Conservation (phyloP, 2,329 filamentous ascomycete species). For the Nannizziopsis arthrosporioides region DNA sequence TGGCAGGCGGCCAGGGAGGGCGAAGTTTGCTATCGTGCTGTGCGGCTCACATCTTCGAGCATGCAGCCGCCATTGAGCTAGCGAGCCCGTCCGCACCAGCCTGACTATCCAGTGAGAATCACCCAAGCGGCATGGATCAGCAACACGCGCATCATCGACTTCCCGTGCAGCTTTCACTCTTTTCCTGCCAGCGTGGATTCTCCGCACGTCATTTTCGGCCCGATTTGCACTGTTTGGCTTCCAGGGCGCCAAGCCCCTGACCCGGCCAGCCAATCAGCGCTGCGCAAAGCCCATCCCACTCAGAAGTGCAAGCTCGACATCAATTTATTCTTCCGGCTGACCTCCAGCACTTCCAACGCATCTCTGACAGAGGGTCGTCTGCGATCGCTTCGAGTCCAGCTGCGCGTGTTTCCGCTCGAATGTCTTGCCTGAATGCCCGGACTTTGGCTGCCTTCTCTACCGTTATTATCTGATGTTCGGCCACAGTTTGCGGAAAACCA, state of each 20-base stretch:
- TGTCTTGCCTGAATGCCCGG: neutral
- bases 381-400: neutral
- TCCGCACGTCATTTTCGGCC: neutral
- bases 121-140: neutral
- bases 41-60: conserved; percentile 1
- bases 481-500: conserved; percentile 9
- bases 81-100: neutral
- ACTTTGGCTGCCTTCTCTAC: neutral
- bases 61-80: neutral
- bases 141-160: neutral
- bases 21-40: neutral
- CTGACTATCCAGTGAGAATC: neutral
- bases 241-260: neutral
- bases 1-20: no score
- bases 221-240: neutral
- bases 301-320: conserved; percentile 6
- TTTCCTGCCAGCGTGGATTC: neutral
- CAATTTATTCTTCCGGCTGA: conserved; percentile 9
- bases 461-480: conserved; percentile 14
- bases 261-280: conserved; percentile 1
- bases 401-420: neutral
- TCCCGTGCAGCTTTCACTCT: neutral
- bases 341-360: neutral
- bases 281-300: conserved; percentile 6
- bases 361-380: neutral